These are phyloP conservation scores for Talaromyces sp. DNA, from an alignment of 2,329 filamentous ascomycete genomes.

Conservation along the genomic window DNA sequence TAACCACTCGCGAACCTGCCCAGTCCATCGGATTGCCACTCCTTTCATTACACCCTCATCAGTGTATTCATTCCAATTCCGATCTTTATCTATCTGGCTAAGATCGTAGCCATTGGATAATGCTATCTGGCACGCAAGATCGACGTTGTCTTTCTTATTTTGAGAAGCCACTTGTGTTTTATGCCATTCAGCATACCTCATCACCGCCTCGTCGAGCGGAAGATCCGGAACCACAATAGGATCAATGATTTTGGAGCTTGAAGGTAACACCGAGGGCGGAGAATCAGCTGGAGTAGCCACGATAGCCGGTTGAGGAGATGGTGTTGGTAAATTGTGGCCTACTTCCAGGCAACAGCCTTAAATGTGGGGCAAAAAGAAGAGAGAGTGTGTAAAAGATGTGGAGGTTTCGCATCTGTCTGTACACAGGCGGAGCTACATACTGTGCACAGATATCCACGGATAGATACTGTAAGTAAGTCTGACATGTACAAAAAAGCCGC, in stretches of 20 bases:
- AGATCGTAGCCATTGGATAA: neutral
- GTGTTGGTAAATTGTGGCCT: too few species aligned
- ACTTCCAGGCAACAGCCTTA: too few species aligned
- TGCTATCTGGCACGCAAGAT: neutral
- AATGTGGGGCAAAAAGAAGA: too few species aligned
- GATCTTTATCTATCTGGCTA: neutral
- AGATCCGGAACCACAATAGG: neutral
- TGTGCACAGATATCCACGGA: too few species aligned
- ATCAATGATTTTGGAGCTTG: neutral
- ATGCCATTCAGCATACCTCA: neutral
- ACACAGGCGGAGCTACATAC: too few species aligned
- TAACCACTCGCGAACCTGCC: neutral
- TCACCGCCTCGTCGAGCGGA: neutral
- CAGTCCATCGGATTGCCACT: neutral
- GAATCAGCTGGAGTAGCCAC: neutral
- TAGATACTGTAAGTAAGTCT: too few species aligned
- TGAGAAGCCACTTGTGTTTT: constrained; percentile 5
- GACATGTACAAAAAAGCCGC: too few species aligned
- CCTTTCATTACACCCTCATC: neutral
- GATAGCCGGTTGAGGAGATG: neutral
- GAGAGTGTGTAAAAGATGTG: too few species aligned
- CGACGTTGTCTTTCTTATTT: neutral
- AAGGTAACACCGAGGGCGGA: neutral
- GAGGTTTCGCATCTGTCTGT: too few species aligned
- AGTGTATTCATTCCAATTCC: neutral